Base-by-base conservation (phyloP, 352 stramenopile species). In the Globisporangium parvum region DNA sequence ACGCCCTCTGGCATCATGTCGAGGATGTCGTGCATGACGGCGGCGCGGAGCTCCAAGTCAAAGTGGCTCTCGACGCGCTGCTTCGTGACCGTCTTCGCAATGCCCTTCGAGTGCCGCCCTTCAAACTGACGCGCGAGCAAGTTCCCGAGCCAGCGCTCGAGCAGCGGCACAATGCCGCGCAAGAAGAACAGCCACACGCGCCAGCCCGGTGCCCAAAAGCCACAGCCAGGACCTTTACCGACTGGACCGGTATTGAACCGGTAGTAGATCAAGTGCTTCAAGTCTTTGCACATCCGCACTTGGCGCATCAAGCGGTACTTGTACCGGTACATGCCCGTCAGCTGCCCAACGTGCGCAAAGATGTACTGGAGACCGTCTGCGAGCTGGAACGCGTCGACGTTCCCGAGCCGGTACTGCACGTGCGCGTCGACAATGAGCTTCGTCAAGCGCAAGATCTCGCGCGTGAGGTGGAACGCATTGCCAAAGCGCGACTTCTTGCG, bases 181-280 rank as follows among this genome's bases (percentile, higher is more conserved):
- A 99, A 69, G 81, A 99, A 99, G 77, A 99, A 99, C 18, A 99
- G 71, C 97, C 98, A 99, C 23, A 99, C 97, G 35, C 97, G 84
- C 98, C 98, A 99, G 51, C 91, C 97, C 28, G 97, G 97, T 23
- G 97, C 96, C 98, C 98, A 99, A 67, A 99, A 99, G 20, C 97
- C 97, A 65, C 97, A 98, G 39, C 98, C 98, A 48, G 98, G 98
- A 26, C 98, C 97, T 75, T 99, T 99, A 23, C 97, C 97, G 2
- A 99, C 97, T 2, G 97, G 97, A 28, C 97, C 98, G 39, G 97
- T 99, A 80, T 99, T 99, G 80, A 99, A 99, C 8, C 97, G 86
- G 74, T 99, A 99, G 79, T 99, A 99, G 65, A 99, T 99, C 51
- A 99, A 73, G 70, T 99, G 98, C 76, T 99, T 99, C 60, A 99